Conservation (phyloP, 2,329 filamentous ascomycete species). For the Pochonia chlamydosporia region DNA sequence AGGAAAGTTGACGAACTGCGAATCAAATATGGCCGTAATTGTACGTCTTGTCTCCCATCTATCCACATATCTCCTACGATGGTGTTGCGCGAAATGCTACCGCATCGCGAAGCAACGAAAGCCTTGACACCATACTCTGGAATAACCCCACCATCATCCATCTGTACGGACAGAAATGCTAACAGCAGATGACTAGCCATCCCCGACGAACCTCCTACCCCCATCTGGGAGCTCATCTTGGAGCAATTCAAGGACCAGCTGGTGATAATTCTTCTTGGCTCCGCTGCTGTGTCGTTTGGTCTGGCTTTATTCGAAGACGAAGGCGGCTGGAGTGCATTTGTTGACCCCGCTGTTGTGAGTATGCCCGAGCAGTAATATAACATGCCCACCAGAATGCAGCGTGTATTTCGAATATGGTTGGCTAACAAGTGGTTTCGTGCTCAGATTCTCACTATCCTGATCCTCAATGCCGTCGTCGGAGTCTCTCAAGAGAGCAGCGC, state of each 20-base stretch:
- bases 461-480: conserved; percentile 94
- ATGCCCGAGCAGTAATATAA: not conserved
- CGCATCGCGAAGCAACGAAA: not conserved
- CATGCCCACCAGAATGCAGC: not conserved
- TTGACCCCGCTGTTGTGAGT: conserved; percentile 89
- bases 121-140: not conserved
- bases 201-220: conserved; percentile 87
- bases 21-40: conserved; percentile 59
- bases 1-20: conserved; percentile 51
- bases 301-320: conserved; percentile 89
- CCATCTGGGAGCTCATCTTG: conserved; percentile 90
- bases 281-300: conserved; percentile 87
- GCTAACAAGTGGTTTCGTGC: not conserved
- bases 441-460: conserved; percentile 91
- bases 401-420: not conserved
- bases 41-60: conserved; percentile 36
- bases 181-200: conserved; percentile 37
- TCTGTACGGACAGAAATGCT: conserved; percentile 4
- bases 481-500: conserved; percentile 98
- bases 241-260: conserved; percentile 99
- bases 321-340: conserved; percentile 94
- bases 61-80: conserved; percentile 1
- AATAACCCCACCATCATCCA: not conserved
- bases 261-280: conserved; percentile 88
- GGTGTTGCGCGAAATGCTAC: conserved; percentile 5